Base-by-base conservation (phyloP, 2,329 filamentous ascomycete species). In the Neophaeococcomyces aloes region DNA sequence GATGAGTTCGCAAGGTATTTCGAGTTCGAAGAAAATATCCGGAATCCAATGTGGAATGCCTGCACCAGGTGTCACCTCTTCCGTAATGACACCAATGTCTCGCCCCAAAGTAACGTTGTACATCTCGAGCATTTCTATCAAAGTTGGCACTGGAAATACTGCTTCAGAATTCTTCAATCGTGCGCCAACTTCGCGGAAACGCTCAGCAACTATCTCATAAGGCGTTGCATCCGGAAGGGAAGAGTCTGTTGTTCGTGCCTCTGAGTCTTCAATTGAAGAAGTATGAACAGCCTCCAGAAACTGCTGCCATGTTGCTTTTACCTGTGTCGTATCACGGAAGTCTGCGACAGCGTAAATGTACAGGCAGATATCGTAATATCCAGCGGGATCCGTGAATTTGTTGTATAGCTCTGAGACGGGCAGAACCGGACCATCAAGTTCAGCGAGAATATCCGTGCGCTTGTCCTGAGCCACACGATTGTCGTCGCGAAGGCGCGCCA, bases 321-420 rank as follows among this genome's bases (percentile, higher is more conserved):
- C 91, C 50, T 91, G 84, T 32, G 84, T 79, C 1, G 86, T 74
- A 57, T 89, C 93, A 55, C 89, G 83, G 68, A 94, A 86, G 62
- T 96, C 87, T 35, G 89, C 89, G 1, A 83, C 78, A 61, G 93
- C 83, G 68, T 88, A 96, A 57, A 98, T 94, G 47, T 89, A 73
- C 7, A 98, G 76, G 59, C 86, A 94, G 39, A 98, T 76, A 60
- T 96, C 91, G 65, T 87, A 89, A 70, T 98, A 98, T 38, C 79
- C 82, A 2, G 86, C 91, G 57, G 86, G 81, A 58, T 95, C 88
- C 44, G 88, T 86, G 57, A 87, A 98, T 50, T 79, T 70, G 60
- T 96, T 94, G 67, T 86, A 98, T n/a, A 98, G 78, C 79, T 80
- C 78, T 50, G 81, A 85, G 29, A 96, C 70, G 46, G 77, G 72